A percentile compares a stretch with the other conserved stretches of the same genome.
Conservation (phyloP, 768 basidiomycete species). For the Trametes elegans region DNA sequence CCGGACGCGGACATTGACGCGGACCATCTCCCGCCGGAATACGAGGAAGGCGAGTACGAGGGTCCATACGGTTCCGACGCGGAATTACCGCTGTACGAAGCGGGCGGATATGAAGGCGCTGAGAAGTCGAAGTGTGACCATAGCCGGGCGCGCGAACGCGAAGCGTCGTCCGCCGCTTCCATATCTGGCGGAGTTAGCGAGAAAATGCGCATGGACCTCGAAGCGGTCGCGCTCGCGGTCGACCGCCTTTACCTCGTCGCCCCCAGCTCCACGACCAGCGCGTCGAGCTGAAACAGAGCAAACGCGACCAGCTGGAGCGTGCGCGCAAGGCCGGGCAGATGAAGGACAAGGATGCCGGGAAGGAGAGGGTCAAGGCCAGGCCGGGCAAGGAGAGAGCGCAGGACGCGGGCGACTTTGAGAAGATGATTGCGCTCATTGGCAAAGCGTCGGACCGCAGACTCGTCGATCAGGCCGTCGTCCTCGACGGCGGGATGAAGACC, state of each 20-base stretch:
- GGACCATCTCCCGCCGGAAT: conserved; percentile 29
- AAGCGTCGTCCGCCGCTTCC: not conserved
- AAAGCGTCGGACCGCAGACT: conserved; percentile 69
- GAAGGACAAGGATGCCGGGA: conserved; percentile 13
- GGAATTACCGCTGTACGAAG: conserved; percentile 33
- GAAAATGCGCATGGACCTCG: conserved; percentile 85
- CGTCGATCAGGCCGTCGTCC: conserved; percentile 64
- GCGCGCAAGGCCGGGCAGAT: conserved; percentile 48
- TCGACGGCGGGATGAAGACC: conserved; percentile 59
- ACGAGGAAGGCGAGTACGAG: conserved; percentile 28
- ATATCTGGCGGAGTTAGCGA: conserved; percentile 42
- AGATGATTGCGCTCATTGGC: conserved; percentile 67
- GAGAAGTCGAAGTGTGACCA: conserved; percentile 13
- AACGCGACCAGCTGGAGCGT: conserved; percentile 70
- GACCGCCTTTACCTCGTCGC: conserved; percentile 83
- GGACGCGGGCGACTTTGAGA: conserved; percentile 57
- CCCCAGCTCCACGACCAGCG: conserved; percentile 92
- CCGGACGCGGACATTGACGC: not conserved
- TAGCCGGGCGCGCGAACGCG: not conserved
- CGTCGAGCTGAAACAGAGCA: conserved; percentile 78
- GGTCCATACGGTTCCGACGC: conserved; percentile 9
- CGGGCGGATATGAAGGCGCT: conserved; percentile 4
- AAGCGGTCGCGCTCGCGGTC: conserved; percentile 83
- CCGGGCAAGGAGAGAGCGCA: conserved; percentile 49
- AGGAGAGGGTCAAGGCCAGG: conserved; percentile 32